Evolutionary conservation across 2,329 filamentous ascomycete species (phyloP).

Genomic region (Monilinia fructigena): DNA sequence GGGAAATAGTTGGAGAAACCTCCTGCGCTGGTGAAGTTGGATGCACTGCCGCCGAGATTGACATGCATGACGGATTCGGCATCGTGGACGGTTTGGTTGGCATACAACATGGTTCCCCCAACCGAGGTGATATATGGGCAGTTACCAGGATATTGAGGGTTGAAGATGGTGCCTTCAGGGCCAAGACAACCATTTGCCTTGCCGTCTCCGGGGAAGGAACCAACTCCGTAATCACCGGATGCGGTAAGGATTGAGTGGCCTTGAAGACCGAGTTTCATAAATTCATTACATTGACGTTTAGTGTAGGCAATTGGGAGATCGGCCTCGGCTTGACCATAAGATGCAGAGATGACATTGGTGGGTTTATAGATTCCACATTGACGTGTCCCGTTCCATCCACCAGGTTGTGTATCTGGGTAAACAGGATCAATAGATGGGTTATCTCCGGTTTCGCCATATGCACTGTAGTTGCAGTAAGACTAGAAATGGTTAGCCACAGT

Average conservation of each 20-base stretch:
- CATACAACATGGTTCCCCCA: constrained; percentile 56
- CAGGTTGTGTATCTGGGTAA: constrained; percentile 44
- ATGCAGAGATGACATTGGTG: constrained; percentile 53
- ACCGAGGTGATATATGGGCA: constrained; percentile 69
- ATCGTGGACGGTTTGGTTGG: constrained; percentile 44
- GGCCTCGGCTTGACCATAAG: constrained; percentile 67
- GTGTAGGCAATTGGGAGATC: constrained; percentile 61
- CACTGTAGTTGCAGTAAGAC: constrained; percentile 48
- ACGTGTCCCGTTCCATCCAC: constrained; percentile 44
- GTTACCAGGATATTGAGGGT: constrained; percentile 58
- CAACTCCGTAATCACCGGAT: constrained; percentile 59
- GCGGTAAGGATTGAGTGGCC: constrained; percentile 65
- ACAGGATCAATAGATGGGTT: constrained; percentile 45
- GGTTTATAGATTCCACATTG: constrained; percentile 30
- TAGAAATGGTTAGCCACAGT: constrained; percentile 18
- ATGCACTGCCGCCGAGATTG: constrained; percentile 38
- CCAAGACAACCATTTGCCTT: constrained; percentile 51
- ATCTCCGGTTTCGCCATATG: constrained; percentile 45
- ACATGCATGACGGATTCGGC: constrained; percentile 32
- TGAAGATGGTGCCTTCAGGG: constrained; percentile 30
- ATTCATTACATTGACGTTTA: constrained; percentile 59
- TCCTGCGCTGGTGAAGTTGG: constrained; percentile 46
- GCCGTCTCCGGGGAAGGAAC: constrained; percentile 57
- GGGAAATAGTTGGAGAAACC: constrained; percentile 55
- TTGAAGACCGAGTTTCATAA: constrained; percentile 64